Evolutionary conservation across 2,329 filamentous ascomycete genomes (phyloP), one percentile per base, ranked within the genome.

Genomic region (Verticillium nubilum): DNA sequence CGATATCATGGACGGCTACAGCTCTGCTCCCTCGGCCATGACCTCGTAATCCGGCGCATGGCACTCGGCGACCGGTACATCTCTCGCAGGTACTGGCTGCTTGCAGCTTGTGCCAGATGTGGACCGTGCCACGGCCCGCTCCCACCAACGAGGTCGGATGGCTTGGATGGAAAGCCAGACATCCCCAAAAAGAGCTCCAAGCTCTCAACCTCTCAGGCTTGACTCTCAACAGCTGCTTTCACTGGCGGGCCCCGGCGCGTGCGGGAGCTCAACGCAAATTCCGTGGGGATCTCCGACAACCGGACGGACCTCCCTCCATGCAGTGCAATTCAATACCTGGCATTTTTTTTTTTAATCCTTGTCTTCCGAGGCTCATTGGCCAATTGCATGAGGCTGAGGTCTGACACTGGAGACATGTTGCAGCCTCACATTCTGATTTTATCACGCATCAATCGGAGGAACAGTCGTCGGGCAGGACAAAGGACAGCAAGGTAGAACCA

Each of bases 211-310:
- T 10, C 19, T 47, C 7, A 7, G 54, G 50, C 54, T 29, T 60
- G 61, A 52, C 59, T 60, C 61, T 63, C 61, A 63, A 60, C 60
- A 60, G 58, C 56, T 60, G 60, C 55, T 59, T 60, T 58, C 58
- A 60, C 61, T 63, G 60, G 58, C 59, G 60, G 60, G 57, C 62
- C 60, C 60, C 61, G 60, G 60, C 61, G 59, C 61, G 61, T 47
- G 59, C 59, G 59, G 56, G 61, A 62, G 57, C 61, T 63, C 61
- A 63, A 63, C 61, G 61, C 60, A 63, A 63, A 63, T 58, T 58
- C 61, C 58, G 61, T 63, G 61, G 61, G 61, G 61, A 60, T 37
- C n/a, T 60, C 58, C 61, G 61, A 56, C 42, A 19, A 47, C 42
- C 42, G 42, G 42, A 47, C 42, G n/a, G n/a, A n/a, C n/a, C n/a